Percentiles rank a stretch among this genome's conserved stretches.
phyloP scores from a whole-genome alignment of 1,284 basidiomycete genomes.

The Melampsora larici-populina region DNA sequence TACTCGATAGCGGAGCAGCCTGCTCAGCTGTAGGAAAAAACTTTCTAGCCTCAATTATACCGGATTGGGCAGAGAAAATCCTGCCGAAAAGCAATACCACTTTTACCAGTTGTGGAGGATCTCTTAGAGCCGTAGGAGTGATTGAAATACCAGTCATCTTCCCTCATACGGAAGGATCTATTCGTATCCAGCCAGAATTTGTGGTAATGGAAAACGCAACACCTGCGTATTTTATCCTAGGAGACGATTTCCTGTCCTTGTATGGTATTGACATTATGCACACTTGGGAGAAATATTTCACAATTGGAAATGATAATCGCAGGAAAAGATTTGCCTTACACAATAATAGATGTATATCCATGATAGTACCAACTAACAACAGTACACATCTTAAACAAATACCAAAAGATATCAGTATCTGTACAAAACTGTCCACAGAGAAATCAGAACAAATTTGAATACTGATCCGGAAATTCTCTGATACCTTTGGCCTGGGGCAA shows the following conservation, averaged over 20 bases:
- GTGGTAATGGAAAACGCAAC: too few relatives aligned
- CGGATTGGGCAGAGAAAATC: background rate
- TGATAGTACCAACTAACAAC: background rate
- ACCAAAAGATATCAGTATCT: background rate
- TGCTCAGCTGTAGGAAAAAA: background rate
- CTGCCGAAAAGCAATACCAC: background rate
- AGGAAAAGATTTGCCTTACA: background rate
- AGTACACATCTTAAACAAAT: background rate
- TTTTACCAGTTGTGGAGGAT: background rate
- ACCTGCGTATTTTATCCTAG: too few relatives aligned
- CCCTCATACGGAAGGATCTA: too few relatives aligned
- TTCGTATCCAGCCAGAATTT: too few relatives aligned
- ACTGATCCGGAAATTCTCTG: background rate
- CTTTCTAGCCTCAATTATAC: background rate
- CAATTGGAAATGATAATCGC: background rate
- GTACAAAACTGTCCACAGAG: background rate
- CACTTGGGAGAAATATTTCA: background rate
- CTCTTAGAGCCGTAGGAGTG: background rate
- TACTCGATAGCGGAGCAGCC: background rate
- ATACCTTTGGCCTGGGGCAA: constrained; percentile 13
- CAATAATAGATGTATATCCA: background rate
- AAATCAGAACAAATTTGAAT: background rate
- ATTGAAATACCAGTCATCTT: background rate
- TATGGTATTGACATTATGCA: background rate
- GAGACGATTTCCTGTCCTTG: too few relatives aligned